Conservation (phyloP, 1,284 basidiomycete genomes). For the Grifola frondosa region DNA sequence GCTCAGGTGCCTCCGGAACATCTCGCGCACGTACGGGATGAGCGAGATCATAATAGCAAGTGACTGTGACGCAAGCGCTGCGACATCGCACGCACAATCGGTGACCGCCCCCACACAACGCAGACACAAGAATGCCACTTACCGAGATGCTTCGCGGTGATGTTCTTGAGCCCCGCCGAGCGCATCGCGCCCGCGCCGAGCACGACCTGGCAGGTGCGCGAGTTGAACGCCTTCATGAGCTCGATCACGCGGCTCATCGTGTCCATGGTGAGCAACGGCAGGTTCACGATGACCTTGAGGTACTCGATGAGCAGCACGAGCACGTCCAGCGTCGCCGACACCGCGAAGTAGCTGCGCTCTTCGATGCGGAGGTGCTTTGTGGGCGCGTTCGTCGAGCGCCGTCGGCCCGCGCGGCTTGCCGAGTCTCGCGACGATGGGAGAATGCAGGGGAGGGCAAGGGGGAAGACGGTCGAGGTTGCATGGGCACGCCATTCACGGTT, state of each 20-base stretch:
- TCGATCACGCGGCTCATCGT: slow-evolving; percentile 93
- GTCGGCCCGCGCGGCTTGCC: slow-evolving; percentile 25
- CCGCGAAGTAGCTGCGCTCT: slow-evolving; percentile 80
- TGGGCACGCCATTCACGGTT: slow-evolving; percentile 18
- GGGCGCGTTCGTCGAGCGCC: slow-evolving; percentile 33
- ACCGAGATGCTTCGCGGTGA: slow-evolving; percentile 97
- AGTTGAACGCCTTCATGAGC: slow-evolving; percentile 97
- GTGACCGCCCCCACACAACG: slow-evolving; percentile 2
- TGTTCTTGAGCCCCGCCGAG: slow-evolving; percentile 96
- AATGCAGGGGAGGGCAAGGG: slow-evolving; percentile 30
- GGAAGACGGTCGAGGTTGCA: slow-evolving; percentile 26
- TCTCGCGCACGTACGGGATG: slow-evolving; percentile 94
- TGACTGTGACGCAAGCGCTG: slow-evolving; percentile 93
- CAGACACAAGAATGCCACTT: slow-evolving; percentile 20
- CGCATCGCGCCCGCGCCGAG: slow-evolving; percentile 98
- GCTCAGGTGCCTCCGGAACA: slow-evolving; percentile 88
- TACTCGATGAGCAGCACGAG: slow-evolving; percentile 84
- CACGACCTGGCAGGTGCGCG: slow-evolving; percentile 96
- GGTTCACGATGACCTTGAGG: slow-evolving; percentile 83
- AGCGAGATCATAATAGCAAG: slow-evolving; percentile 94
- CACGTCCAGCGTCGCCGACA: slow-evolving; percentile 82
- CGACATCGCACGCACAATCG: slow-evolving; percentile 5
- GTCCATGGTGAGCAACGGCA: slow-evolving; percentile 89
- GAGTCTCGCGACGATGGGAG: slow-evolving; percentile 13
- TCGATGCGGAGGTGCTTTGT: slow-evolving; percentile 85